Conservation (phyloP, 768 basidiomycete species). For the Daedaleopsis nitida region DNA sequence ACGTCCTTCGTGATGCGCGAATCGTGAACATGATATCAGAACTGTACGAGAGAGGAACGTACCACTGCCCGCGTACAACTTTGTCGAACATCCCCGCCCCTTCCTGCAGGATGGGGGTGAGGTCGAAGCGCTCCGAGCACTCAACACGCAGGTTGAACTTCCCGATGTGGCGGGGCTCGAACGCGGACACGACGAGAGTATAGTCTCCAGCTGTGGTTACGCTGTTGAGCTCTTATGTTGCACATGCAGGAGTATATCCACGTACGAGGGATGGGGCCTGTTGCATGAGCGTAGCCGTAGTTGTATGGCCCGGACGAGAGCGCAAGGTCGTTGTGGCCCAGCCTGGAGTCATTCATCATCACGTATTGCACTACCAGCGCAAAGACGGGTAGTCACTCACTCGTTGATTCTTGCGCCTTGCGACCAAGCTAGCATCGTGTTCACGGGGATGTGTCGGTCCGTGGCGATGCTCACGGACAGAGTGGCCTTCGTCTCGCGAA, state of each 20-base stretch:
- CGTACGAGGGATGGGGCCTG: slow-evolving; percentile 57
- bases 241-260: background rate
- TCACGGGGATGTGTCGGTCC: slow-evolving; percentile 69
- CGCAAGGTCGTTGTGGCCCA: slow-evolving; percentile 68
- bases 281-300: slow-evolving; percentile 67
- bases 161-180: slow-evolving; percentile 70
- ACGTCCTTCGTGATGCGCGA: slow-evolving; percentile 45
- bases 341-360: slow-evolving; percentile 32
- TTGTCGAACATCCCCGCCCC: slow-evolving; percentile 90
- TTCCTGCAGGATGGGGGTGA: slow-evolving; percentile 75
- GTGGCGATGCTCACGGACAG: slow-evolving; percentile 53
- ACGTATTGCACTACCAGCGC: background rate
- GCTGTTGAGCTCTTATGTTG: too few species aligned
- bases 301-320: slow-evolving; percentile 80
- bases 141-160: slow-evolving; percentile 66
- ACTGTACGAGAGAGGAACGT: slow-evolving; percentile 24
- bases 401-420: slow-evolving; percentile 72
- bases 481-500: slow-evolving; percentile 36
- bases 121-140: slow-evolving; percentile 59
- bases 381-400: slow-evolving; percentile 49
- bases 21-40: background rate
- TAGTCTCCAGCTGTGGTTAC: slow-evolving; percentile 67
- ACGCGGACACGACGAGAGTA: slow-evolving; percentile 83
- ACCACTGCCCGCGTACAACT: slow-evolving; percentile 75
- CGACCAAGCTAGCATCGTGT: slow-evolving; percentile 74